Conservation (phyloP, 345 rosid genomes). For the Tarenaya hassleriana region DNA sequence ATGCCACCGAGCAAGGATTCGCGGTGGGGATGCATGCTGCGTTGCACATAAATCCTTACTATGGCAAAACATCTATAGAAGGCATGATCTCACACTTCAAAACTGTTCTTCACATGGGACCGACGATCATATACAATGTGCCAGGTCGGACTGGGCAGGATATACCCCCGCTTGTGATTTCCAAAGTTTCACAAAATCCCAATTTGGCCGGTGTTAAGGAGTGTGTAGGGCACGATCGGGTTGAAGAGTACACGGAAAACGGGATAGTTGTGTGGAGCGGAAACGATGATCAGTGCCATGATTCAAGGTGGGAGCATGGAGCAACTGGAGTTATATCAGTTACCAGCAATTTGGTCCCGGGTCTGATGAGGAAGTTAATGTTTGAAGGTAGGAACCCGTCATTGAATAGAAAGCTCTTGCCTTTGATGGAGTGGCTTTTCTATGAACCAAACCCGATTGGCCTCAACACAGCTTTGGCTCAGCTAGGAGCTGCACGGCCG, state of each 20-base stretch:
- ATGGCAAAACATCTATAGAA: conserved; percentile 78
- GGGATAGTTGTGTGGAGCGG: conserved; percentile 85
- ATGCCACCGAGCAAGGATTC: conserved; percentile 86
- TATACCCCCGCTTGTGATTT: conserved; percentile 57
- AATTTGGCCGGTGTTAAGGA: conserved; percentile 79
- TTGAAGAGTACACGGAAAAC: conserved; percentile 48
- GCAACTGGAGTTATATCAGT: conserved; percentile 79
- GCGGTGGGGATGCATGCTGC: conserved; percentile 95
- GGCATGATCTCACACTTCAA: conserved; percentile 69
- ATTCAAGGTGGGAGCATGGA: conserved; percentile 69
- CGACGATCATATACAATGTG: conserved; percentile 76
- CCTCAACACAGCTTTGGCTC: conserved; percentile 86
- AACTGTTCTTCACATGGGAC: conserved; percentile 76
- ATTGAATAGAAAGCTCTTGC: conserved; percentile 57
- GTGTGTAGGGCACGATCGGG: conserved; percentile 64
- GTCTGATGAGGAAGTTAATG: conserved; percentile 57
- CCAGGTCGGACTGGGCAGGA: conserved; percentile 82
- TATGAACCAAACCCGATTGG: conserved; percentile 75
- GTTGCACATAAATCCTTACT: conserved; percentile 90
- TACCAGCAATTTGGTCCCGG: conserved; percentile 66
- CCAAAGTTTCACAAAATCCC: conserved; percentile 43
- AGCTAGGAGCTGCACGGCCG: conserved; percentile 74
- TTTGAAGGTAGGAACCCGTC: conserved; percentile 51
- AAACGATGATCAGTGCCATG: conserved; percentile 82
- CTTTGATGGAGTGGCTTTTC: conserved; percentile 72